Conservation (phyloP, 805 yeast species). For the Metahyphopichia silvanorum region DNA sequence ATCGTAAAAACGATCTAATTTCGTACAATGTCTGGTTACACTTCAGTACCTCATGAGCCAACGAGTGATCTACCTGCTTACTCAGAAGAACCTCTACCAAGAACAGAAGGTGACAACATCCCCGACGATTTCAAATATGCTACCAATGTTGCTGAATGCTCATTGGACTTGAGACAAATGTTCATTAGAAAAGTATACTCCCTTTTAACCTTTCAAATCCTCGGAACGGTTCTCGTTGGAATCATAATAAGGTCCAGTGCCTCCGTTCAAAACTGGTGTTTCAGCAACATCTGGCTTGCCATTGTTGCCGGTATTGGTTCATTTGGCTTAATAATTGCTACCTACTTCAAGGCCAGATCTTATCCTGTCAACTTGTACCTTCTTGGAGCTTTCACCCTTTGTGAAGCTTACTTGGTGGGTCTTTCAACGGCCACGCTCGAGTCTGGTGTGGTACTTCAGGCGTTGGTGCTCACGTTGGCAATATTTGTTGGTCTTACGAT, state of each 20-base stretch:
- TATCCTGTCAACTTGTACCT: slow-evolving; percentile 67
- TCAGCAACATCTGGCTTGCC: slow-evolving; percentile 56
- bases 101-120: slow-evolving; percentile 33
- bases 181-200: slow-evolving; percentile 80
- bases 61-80: slow-evolving; percentile 13
- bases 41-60: slow-evolving; percentile 1
- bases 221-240: slow-evolving; percentile 59
- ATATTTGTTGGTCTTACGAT: slow-evolving; percentile 74
- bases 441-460: slow-evolving; percentile 63
- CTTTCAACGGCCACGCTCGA: slow-evolving; percentile 62
- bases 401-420: slow-evolving; percentile 74
- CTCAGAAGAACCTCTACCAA: slow-evolving; percentile 14
- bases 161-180: slow-evolving; percentile 67
- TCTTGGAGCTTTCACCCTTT: slow-evolving; percentile 64
- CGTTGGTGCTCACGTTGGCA: slow-evolving; percentile 62
- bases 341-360: slow-evolving; percentile 58
- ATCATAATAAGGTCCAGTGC: slow-evolving; percentile 44
- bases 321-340: slow-evolving; percentile 61
- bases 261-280: slow-evolving; percentile 50
- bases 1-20: too few relatives aligned
- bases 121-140: slow-evolving; percentile 84
- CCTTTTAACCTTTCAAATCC: slow-evolving; percentile 61
- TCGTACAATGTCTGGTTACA: not conserved
- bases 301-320: slow-evolving; percentile 56
- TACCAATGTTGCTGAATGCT: slow-evolving; percentile 74